These are phyloP conservation scores for Penicillium sclerotigenum DNA, from an alignment of 2,329 filamentous ascomycete genomes.

Conservation along the genomic window DNA sequence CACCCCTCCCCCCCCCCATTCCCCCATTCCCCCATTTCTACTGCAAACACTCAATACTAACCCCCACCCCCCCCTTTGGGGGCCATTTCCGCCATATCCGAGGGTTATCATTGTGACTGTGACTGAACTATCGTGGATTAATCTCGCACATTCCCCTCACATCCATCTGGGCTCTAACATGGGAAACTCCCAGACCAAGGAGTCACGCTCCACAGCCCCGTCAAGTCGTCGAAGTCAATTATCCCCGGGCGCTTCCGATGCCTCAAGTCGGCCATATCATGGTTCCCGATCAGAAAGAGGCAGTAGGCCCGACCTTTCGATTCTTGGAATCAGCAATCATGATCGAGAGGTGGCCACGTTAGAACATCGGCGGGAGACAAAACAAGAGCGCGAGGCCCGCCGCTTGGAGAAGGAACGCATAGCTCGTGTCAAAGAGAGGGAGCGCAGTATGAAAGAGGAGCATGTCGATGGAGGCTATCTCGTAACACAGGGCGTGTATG, in stretches of 20 bases:
- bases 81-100: constrained; percentile 6
- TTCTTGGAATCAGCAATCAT: constrained; percentile 54
- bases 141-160: not conserved
- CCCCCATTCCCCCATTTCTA: not conserved
- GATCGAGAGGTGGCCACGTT: constrained; percentile 51
- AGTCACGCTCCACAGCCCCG: constrained; percentile 36
- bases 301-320: constrained; percentile 58
- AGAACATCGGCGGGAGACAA: constrained; percentile 75
- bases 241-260: constrained; percentile 29
- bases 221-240: constrained; percentile 32
- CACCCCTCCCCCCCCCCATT: too few species aligned
- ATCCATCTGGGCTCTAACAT: constrained; percentile 25
- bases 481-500: constrained; percentile 92
- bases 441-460: constrained; percentile 86
- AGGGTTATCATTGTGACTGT: constrained; percentile 8
- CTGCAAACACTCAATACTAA: not conserved
- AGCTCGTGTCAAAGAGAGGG: constrained; percentile 74
- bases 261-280: constrained; percentile 31
- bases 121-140: not conserved
- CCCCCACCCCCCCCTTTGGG: constrained; percentile 8
- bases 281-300: constrained; percentile 49
- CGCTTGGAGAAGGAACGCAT: constrained; percentile 77
- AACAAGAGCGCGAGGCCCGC: constrained; percentile 83
- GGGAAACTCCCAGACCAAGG: constrained; percentile 49
- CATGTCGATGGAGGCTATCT: constrained; percentile 91